Evolutionary conservation across 2,329 filamentous ascomycete species (phyloP).

Genomic region (Penicillium sp.): DNA sequence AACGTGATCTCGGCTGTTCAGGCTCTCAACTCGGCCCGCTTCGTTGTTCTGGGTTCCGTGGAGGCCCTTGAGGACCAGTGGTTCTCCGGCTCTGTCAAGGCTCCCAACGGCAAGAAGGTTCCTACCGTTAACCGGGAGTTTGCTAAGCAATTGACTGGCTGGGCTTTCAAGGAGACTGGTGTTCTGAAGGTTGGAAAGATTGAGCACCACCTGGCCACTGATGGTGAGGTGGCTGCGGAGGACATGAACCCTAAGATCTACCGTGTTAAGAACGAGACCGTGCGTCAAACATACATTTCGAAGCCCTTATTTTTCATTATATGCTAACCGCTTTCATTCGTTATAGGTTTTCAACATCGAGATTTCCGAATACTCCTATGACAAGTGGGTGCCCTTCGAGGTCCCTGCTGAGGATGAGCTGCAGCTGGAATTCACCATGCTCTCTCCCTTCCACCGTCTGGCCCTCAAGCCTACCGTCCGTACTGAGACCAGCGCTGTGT

Average conservation of each 20-base stretch:
- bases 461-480: conserved; percentile 61
- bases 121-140: conserved; percentile 81
- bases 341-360: conserved; percentile 79
- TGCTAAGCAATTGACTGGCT: conserved; percentile 80
- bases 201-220: conserved; percentile 66
- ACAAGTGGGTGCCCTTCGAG: conserved; percentile 73
- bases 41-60: conserved; percentile 79
- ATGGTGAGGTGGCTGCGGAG: conserved; percentile 53
- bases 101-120: conserved; percentile 54
- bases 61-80: conserved; percentile 87
- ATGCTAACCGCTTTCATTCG: conserved; percentile 26
- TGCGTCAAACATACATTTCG: conserved; percentile 54
- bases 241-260: conserved; percentile 79
- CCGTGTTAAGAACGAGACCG: conserved; percentile 93
- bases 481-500: conserved; percentile 70
- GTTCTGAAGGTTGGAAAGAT: conserved; percentile 82
- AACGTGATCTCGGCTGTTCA: conserved; percentile 83
- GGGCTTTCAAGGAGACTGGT: conserved; percentile 93
- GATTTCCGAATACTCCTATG: conserved; percentile 77
- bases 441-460: conserved; percentile 93
- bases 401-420: conserved; percentile 69
- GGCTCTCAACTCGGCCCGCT: conserved; percentile 87
- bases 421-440: conserved; percentile 98
- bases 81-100: conserved; percentile 77
- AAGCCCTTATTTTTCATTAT: neutral